A percentile compares a stretch with the other conserved stretches of the same genome.
Conservation (phyloP, 352 stramenopile genomes). For the Pythium rishiriense region DNA sequence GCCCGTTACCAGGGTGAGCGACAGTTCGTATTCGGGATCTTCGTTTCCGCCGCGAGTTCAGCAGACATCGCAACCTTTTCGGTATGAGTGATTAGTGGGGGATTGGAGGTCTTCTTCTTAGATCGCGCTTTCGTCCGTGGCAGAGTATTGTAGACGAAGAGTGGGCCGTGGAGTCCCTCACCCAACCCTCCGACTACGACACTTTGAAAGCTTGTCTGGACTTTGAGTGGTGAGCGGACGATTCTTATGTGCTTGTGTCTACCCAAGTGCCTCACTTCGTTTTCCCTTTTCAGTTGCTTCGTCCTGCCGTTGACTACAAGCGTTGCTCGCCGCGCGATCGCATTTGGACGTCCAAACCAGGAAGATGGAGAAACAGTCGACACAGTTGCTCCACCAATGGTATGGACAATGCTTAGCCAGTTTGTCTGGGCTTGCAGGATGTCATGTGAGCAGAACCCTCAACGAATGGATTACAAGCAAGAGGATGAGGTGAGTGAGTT, state of each 20-base stretch:
- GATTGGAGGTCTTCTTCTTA: too few species aligned
- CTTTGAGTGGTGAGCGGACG: too few species aligned
- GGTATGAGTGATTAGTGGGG: not conserved
- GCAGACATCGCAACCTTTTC: not conserved
- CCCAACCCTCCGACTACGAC: constrained; percentile 2
- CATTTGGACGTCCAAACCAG: not conserved
- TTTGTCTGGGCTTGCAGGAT: not conserved
- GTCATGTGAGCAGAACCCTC: not conserved
- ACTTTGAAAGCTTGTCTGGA: too few species aligned
- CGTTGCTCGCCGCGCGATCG: not conserved
- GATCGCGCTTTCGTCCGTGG: too few species aligned
- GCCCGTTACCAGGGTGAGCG: not conserved
- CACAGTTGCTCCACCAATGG: too few species aligned
- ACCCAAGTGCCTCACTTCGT: too few species aligned
- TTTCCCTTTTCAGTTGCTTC: too few species aligned
- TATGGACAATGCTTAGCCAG: not conserved
- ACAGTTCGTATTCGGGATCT: not conserved
- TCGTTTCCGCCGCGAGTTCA: not conserved
- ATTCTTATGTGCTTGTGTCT: too few species aligned
- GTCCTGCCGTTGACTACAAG: not conserved
- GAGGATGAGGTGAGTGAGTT: constrained; percentile 38
- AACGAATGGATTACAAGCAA: constrained; percentile 36
- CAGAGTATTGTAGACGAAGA: too few species aligned
- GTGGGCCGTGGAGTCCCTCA: not conserved
- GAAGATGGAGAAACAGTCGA: too few species aligned